Evolutionary conservation across 306 rosid genomes (phyloP), one percentile per base, ranked within the genome.

Genomic region (Ziziphus jujuba): DNA sequence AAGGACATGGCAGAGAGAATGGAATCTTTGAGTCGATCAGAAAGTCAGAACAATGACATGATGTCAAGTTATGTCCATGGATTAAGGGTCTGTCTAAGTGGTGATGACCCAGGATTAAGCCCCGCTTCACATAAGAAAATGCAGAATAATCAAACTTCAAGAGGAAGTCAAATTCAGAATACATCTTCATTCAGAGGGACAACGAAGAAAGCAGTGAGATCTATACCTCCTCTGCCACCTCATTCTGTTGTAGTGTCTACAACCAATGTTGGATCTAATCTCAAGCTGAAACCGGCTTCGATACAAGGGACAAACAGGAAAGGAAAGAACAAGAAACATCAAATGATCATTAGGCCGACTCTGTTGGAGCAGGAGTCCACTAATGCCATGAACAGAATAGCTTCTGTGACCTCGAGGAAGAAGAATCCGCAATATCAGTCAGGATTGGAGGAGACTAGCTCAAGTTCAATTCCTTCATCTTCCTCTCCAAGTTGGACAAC

Each of bases 11-110:
- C 59, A 33, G 67, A 66, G 43, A 77, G 72, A 56, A 61, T 54
- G 4, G 67, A 68, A 73, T 80, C 82, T n/a, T n/a, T 51, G 51
- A 81, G 70, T 25, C 61, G 48, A 59, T 55, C 66, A 58, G 66
- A 19, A 13, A 63, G 70, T 21, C 36, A 58, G 50, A 54, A 70
- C 31, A 58, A 55, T 58, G n/a, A 59, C 43, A 63, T 68, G 48
- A 22, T n/a, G n/a, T n/a, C 35, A 51, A 73, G 66, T 66, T 52
- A 65, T 57, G 80, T 88, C 23, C 87, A 74, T 0, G 89, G 91
- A 16, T 71, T 82, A 15, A 77, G 89, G 77, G 77, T 91, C 33
- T 80, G 87, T 53, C 49, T 63, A 35, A 61, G 61, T 67, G 77
- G 49, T 49, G 66, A 62, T 53, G 48, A 56, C 43, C 35, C 67